Conservation (phyloP, 805 yeast species). For the Kuraishia borneana region DNA sequence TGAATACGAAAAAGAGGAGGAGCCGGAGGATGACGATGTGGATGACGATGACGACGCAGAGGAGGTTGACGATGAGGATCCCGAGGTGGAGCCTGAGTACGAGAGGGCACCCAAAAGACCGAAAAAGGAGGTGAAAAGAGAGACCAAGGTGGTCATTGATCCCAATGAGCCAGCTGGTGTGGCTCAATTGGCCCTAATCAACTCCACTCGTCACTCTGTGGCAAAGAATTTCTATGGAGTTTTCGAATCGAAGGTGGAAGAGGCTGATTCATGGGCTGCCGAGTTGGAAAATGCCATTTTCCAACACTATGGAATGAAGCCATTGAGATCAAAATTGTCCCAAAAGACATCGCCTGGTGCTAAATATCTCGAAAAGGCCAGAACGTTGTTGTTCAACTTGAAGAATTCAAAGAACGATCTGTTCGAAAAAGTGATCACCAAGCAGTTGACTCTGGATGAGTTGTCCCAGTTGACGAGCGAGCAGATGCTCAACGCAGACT, state of each 20-base stretch:
- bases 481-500: constrained; percentile 70
- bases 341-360: constrained; percentile 2
- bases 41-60: constrained; percentile 9
- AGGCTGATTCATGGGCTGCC: constrained; percentile 30
- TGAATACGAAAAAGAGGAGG: constrained; percentile 4
- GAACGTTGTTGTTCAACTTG: constrained; percentile 54
- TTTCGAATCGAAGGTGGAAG: constrained; percentile 28
- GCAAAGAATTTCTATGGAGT: constrained; percentile 37
- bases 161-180: constrained; percentile 10
- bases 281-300: constrained; percentile 41
- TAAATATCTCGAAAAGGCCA: constrained; percentile 54
- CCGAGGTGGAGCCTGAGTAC: constrained; percentile 6
- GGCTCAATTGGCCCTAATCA: constrained; percentile 9
- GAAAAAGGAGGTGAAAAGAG: constrained; percentile 7
- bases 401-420: constrained; percentile 46
- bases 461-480: constrained; percentile 58
- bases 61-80: constrained; percentile 8
- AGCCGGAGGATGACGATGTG: constrained; percentile 6
- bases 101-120: constrained; percentile 5
- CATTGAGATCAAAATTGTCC: constrained; percentile 11
- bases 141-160: constrained; percentile 5
- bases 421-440: constrained; percentile 44
- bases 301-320: constrained; percentile 21
- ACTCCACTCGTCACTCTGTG: constrained; percentile 35
- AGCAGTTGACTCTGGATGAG: constrained; percentile 40